Percentiles rank a stretch among this genome's conserved stretches.
Evolutionary conservation across 2,329 filamentous ascomycete genomes (phyloP).

Genomic region (Intubia oerlemansii): DNA sequence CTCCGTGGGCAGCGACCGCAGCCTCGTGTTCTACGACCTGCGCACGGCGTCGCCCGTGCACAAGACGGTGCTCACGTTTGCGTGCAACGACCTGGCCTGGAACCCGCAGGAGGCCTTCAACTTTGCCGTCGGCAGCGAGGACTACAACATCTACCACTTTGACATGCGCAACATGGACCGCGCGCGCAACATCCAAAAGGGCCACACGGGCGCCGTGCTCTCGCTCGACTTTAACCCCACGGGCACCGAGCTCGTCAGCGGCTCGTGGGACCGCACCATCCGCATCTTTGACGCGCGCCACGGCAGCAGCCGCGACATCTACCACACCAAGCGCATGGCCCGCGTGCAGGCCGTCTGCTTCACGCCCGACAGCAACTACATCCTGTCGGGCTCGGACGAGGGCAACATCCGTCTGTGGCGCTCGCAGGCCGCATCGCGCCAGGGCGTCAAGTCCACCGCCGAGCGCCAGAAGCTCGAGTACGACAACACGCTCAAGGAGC

Average conservation of each 20-base stretch:
- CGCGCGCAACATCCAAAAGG: conserved; percentile 10
- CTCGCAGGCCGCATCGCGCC: conserved; percentile 60
- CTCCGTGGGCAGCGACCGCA: conserved; percentile 67
- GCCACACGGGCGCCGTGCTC: conserved; percentile 52
- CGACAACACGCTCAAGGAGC: conserved; percentile 60
- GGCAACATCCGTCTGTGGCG: conserved; percentile 79
- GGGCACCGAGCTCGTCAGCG: conserved; percentile 79
- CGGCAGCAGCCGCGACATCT: conserved; percentile 78
- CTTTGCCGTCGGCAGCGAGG: conserved; percentile 80
- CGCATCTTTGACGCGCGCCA: conserved; percentile 63
- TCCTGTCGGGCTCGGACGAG: conserved; percentile 82
- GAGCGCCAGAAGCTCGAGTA: conserved; percentile 84
- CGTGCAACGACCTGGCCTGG: conserved; percentile 71
- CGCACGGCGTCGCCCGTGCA: conserved; percentile 67
- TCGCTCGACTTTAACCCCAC: conserved; percentile 91
- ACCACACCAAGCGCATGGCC: conserved; percentile 97
- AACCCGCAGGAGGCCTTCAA: conserved; percentile 58
- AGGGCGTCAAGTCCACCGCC: conserved; percentile 65
- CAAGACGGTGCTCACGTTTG: conserved; percentile 62
- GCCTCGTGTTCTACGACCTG: conserved; percentile 78
- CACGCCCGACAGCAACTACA: conserved; percentile 72
- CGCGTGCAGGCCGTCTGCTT: conserved; percentile 35
- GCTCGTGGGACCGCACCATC: conserved; percentile 73
- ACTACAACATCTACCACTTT: conserved; percentile 83
- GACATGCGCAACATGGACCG: conserved; percentile 45